A percentile compares a stretch with the other conserved stretches of the same genome.
Conservation (phyloP, 768 basidiomycete species). For the Leccinum subgranulosum region DNA sequence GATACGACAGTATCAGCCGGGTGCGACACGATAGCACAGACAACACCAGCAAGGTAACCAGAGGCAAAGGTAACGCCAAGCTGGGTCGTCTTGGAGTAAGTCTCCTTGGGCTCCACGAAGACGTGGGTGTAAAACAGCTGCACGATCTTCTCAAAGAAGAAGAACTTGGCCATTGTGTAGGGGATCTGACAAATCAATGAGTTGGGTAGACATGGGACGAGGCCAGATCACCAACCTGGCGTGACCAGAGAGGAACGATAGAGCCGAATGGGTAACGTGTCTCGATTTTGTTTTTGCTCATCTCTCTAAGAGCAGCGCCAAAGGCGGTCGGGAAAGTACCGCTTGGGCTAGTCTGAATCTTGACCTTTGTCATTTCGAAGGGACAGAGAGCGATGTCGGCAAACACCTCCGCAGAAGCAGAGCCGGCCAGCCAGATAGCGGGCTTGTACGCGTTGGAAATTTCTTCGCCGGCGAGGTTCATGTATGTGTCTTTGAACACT, state of each 20-base stretch:
- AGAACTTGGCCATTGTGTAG: slow-evolving; percentile 99
- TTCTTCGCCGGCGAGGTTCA: slow-evolving; percentile 87
- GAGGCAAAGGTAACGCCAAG: slow-evolving; percentile 87
- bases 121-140: slow-evolving; percentile 85
- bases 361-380: slow-evolving; percentile 90
- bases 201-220: neutral
- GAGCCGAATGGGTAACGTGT: slow-evolving; percentile 86
- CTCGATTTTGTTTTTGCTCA: slow-evolving; percentile 61
- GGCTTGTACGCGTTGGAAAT: slow-evolving; percentile 76
- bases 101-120: slow-evolving; percentile 74
- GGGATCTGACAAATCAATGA: slow-evolving; percentile 59
- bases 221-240: slow-evolving; percentile 52
- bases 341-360: slow-evolving; percentile 73
- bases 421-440: slow-evolving; percentile 89
- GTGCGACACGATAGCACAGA: slow-evolving; percentile 94
- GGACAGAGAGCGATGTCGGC: slow-evolving; percentile 96
- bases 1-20: slow-evolving; percentile 93
- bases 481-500: slow-evolving; percentile 90
- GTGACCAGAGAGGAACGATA: slow-evolving; percentile 81
- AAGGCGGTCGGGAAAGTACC: slow-evolving; percentile 79
- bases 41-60: slow-evolving; percentile 93
- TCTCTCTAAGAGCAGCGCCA: slow-evolving; percentile 65
- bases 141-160: slow-evolving; percentile 90
- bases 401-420: slow-evolving; percentile 92
- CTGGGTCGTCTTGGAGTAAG: slow-evolving; percentile 77